These are phyloP conservation scores for Triangularia verruculosa DNA, from an alignment of 2,329 filamentous ascomycete species.

Conservation along the genomic window DNA sequence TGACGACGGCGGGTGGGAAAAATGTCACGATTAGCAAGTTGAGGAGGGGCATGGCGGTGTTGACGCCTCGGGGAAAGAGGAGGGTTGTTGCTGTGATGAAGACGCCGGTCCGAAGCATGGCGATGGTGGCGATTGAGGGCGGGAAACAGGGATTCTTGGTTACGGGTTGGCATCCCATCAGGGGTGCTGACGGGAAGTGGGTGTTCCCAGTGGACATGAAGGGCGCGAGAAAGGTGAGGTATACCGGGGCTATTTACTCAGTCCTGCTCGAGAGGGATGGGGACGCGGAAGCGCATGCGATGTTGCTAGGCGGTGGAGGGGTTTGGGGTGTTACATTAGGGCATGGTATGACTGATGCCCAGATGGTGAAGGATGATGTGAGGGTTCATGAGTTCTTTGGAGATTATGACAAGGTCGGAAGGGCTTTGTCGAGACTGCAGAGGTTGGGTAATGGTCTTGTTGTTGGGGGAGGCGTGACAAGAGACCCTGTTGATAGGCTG, in stretches of 20 bases:
- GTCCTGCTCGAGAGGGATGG: conserved; percentile 49
- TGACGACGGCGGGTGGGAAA: conserved; percentile 36
- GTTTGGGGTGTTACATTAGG: conserved; percentile 58
- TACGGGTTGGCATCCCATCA: conserved; percentile 60
- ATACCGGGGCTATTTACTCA: conserved; percentile 55
- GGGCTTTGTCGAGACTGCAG: conserved; percentile 38
- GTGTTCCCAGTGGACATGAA: conserved; percentile 33
- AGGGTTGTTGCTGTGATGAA: conserved; percentile 50
- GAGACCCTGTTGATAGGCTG: conserved; percentile 39
- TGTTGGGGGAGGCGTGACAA: conserved; percentile 42
- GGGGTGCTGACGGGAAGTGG: conserved; percentile 23
- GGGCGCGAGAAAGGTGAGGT: conserved; percentile 35
- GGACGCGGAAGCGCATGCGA: conserved; percentile 47
- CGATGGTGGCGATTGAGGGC: conserved; percentile 44
- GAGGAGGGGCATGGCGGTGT: conserved; percentile 45
- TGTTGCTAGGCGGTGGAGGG: conserved; percentile 40
- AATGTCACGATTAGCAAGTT: conserved; percentile 39
- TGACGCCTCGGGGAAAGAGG: conserved; percentile 49
- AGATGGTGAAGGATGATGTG: conserved; percentile 33
- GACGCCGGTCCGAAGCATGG: conserved; percentile 41
- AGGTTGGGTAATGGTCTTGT: conserved; percentile 40
- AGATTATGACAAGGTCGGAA: conserved; percentile 43
- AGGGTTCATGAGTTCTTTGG: conserved; percentile 56
- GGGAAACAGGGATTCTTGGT: conserved; percentile 41
- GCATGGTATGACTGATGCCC: conserved; percentile 45